phyloP scores from a whole-genome alignment of 2,329 filamentous ascomycete species.

The Sporothrix globosa region DNA sequence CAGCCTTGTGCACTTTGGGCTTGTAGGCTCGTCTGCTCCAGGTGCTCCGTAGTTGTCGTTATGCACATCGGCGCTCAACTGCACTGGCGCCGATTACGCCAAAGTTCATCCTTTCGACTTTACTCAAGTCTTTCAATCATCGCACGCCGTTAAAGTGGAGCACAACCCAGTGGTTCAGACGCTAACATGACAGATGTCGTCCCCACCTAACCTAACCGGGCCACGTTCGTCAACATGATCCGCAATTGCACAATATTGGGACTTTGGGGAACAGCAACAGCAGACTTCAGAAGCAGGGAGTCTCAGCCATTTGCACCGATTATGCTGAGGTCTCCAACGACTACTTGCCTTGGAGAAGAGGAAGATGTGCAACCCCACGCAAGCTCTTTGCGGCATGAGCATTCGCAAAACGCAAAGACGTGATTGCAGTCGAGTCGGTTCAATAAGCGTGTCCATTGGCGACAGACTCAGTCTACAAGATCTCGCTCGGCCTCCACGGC shows the following conservation, averaged over 20 bases:
- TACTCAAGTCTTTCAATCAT: neutral
- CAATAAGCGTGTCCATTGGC: neutral
- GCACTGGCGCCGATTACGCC: neutral
- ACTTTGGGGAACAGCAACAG: neutral
- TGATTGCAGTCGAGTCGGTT: conserved; percentile 17
- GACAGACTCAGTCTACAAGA: conserved; percentile 21
- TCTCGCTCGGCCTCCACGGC: neutral
- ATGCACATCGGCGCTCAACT: neutral
- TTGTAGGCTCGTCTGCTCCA: too few species aligned
- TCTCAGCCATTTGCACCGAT: neutral
- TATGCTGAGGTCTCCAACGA: neutral
- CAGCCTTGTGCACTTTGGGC: neutral
- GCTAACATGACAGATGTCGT: conserved; percentile 25
- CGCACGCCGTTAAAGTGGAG: neutral
- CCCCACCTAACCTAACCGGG: conserved; percentile 12
- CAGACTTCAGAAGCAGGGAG: neutral
- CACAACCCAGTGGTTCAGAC: neutral
- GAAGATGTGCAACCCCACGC: conserved; percentile 2
- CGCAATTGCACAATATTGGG: conserved; percentile 31
- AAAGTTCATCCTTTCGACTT: neutral
- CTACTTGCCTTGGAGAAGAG: neutral
- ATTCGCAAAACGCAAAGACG: conserved; percentile 24
- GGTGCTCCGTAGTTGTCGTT: too few species aligned
- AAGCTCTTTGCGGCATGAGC: neutral
- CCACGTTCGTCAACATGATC: conserved; percentile 29